Evolutionary conservation across 108 stramenopile genomes (phyloP), one percentile per base, ranked within the genome.

Genomic region (Nannochloropsis gaditana): DNA sequence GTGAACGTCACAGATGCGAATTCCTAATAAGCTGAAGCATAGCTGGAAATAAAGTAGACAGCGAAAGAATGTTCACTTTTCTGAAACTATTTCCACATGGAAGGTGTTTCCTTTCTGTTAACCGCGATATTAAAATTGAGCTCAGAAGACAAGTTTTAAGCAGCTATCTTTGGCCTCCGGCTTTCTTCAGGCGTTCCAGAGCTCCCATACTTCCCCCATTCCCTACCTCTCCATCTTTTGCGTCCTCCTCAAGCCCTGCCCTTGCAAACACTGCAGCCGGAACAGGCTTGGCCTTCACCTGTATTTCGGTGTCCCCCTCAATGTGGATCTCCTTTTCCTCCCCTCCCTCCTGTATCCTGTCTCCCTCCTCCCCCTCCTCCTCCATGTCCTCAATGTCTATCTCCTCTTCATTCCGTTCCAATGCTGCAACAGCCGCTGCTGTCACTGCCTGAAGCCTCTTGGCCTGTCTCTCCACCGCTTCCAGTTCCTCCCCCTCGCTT

Each of bases 401-500:
- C 59, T 87, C 87, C 41, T 88, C 87, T 82, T 59, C 82, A 79
- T 43, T 43, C 41, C 79, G 80, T 43, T 50, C 82, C 41, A 80
- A 43, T 3, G 44, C 84, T 42, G 59, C 84, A 2, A 81, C 84
- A 1, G 80, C 86, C 86, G 80, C 41, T 1, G 86, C 73, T 84
- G 83, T 88, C 9, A 84, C 87, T 5, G 81, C 82, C 21, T 83
- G 47, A 43, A 88, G 84, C 84, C 83, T 84, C 59, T 84, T 84
- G 31, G 87, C 97, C 82, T 94, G 92, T 79, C 95, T 92, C 88
- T 97, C 96, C 41, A 97, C 89, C 41, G 94, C 94, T 42, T 94
- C 94, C 86, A 97, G 89, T 44, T 92, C 92, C 2, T 93, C 92
- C 47, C 89, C 87, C 45, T 87, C 91, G 3, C 93, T 92, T 15